Evolutionary conservation across 2,329 filamentous ascomycete genomes (phyloP).

Genomic region (Pseudohalonectria lignicola): DNA sequence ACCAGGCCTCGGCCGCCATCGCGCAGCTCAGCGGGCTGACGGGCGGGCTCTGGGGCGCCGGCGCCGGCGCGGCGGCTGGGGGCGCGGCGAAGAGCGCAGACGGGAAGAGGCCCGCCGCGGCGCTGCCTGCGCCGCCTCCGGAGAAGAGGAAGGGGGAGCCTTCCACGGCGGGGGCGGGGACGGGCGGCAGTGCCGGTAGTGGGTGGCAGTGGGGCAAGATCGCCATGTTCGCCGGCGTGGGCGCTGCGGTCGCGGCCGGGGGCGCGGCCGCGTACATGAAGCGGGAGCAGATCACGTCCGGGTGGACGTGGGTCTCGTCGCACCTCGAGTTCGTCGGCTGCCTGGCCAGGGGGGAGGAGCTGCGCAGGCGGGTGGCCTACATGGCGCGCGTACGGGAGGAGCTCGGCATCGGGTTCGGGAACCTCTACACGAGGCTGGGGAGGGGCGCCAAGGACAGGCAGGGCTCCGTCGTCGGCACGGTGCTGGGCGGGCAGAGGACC

Average conservation of each 20-base stretch:
- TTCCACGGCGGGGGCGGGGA: conserved; percentile 6
- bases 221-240: conserved; percentile 77
- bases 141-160: conserved; percentile 26
- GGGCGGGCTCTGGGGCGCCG: conserved; percentile 54
- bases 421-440: conserved; percentile 80
- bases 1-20: conserved; percentile 59
- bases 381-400: conserved; percentile 55
- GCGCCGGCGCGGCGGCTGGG: conserved; percentile 19
- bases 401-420: conserved; percentile 65
- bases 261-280: conserved; percentile 80
- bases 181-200: too few relatives aligned
- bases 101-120: conserved; percentile 23
- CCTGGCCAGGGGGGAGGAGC: conserved; percentile 71
- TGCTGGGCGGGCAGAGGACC: conserved; percentile 63
- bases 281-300: conserved; percentile 65
- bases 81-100: conserved; percentile 10
- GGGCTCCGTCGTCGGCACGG: conserved; percentile 40
- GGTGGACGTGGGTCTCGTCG: conserved; percentile 73
- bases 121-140: conserved; percentile 25
- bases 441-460: conserved; percentile 41
- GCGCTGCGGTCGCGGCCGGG: conserved; percentile 69
- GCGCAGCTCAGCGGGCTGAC: conserved; percentile 54
- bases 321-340: conserved; percentile 93
- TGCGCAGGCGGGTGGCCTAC: conserved; percentile 60
- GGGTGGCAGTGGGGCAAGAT: conserved; percentile 78